Percentiles rank a stretch among this genome's conserved stretches.
Conservation (phyloP, 2,329 filamentous ascomycete species). For the Stachybotrys elegans region DNA sequence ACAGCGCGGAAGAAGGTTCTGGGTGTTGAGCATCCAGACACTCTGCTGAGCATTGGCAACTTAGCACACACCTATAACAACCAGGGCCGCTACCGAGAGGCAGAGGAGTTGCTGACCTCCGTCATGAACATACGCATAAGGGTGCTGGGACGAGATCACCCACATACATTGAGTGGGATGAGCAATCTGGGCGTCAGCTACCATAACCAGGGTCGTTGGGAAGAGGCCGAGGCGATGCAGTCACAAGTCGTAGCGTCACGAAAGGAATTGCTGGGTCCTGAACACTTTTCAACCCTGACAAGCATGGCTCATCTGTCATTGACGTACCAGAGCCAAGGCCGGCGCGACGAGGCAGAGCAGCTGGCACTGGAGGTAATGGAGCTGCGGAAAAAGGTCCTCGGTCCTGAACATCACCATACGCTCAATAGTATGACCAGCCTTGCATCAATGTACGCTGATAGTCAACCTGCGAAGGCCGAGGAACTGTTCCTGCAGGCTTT, state of each 20-base stretch:
- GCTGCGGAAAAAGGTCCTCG: not conserved
- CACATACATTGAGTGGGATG: not conserved
- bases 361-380: constrained; percentile 6
- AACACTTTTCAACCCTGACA: constrained; percentile 3
- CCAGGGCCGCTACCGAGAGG: not conserved
- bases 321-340: constrained; percentile 6
- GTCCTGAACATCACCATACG: not conserved
- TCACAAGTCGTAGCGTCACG: constrained; percentile 5
- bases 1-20: not conserved
- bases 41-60: constrained; percentile 7
- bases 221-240: constrained; percentile 10
- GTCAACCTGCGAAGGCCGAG: not conserved
- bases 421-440: not conserved
- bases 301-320: constrained; percentile 8
- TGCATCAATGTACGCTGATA: not conserved
- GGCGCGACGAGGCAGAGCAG: constrained; percentile 10
- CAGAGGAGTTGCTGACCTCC: not conserved
- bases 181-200: not conserved
- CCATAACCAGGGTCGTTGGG: constrained; percentile 7
- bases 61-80: constrained; percentile 7
- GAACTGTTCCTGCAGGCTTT: not conserved
- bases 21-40: constrained; percentile 1
- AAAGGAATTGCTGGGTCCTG: constrained; percentile 7
- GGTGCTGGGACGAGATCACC: not conserved
- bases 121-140: not conserved